A percentile compares a stretch with the other conserved stretches of the same genome.
These are phyloP conservation scores for Jimgerdemannia flammicorona DNA, from an alignment of 192 early-diverging fungal species.

Conservation along the genomic window DNA sequence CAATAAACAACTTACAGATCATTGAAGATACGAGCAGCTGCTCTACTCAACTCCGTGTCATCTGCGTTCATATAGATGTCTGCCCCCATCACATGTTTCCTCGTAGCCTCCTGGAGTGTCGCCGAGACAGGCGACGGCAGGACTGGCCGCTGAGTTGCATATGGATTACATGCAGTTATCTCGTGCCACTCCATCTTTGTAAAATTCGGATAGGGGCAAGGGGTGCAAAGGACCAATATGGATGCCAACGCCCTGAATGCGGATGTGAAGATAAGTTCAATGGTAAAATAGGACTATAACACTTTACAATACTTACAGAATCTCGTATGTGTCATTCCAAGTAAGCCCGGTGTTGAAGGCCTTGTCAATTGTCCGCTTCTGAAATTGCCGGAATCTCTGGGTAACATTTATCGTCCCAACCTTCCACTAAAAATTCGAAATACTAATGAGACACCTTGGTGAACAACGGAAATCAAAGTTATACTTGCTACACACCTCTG, in stretches of 20 bases:
- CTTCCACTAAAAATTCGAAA: conserved; percentile 13
- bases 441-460: not conserved
- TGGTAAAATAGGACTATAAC: not conserved
- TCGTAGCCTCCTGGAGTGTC: conserved; percentile 1
- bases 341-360: conserved; percentile 3
- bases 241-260: conserved; percentile 1
- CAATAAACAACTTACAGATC: conserved; percentile 10
- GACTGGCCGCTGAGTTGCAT: not conserved
- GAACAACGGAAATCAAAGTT: conserved; percentile 11
- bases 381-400: conserved; percentile 15
- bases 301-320: conserved; percentile 15
- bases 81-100: conserved; percentile 4
- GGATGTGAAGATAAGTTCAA: not conserved
- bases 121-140: not conserved
- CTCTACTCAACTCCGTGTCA: conserved; percentile 14
- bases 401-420: conserved; percentile 6
- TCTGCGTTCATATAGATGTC: conserved; percentile 9
- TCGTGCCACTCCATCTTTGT: conserved; percentile 2
- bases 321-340: conserved; percentile 9
- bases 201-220: conserved; percentile 5
- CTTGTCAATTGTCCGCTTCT: conserved; percentile 7
- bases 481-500: conserved; percentile 2
- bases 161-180: conserved; percentile 5
- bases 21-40: conserved; percentile 11
- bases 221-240: conserved; percentile 8